Percentiles rank a stretch among this genome's conserved stretches.
phyloP scores from a whole-genome alignment of 768 basidiomycete genomes.

The Lactarius vividus region DNA sequence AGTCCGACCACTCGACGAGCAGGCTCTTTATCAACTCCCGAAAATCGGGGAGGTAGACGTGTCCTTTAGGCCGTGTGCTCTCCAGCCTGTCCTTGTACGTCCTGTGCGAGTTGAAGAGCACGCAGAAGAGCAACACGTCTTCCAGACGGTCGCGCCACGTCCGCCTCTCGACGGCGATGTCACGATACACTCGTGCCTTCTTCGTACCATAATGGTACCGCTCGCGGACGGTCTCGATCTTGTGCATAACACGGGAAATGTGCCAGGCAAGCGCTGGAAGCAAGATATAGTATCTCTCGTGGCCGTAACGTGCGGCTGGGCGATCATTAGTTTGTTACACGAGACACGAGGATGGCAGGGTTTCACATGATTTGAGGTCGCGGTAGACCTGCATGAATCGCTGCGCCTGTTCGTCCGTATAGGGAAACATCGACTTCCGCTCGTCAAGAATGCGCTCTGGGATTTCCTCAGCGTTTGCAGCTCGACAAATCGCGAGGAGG shows the following conservation, averaged over 20 bases:
- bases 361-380: slow-evolving; percentile 14
- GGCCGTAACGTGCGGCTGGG: slow-evolving; percentile 1
- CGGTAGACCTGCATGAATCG: slow-evolving; percentile 19
- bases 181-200: slow-evolving; percentile 14
- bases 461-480: background rate
- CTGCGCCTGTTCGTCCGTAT: slow-evolving; percentile 16
- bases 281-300: background rate
- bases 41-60: slow-evolving; percentile 16
- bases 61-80: slow-evolving; percentile 12
- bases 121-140: slow-evolving; percentile 11
- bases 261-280: slow-evolving; percentile 18
- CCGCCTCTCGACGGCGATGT: slow-evolving; percentile 10
- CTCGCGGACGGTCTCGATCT: slow-evolving; percentile 14
- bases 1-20: slow-evolving; percentile 19
- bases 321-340: background rate
- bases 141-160: slow-evolving; percentile 4
- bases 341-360: background rate
- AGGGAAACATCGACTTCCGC: slow-evolving; percentile 18
- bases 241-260: slow-evolving; percentile 17
- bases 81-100: slow-evolving; percentile 10
- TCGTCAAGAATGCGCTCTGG: slow-evolving; percentile 17
- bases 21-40: slow-evolving; percentile 6
- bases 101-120: slow-evolving; percentile 13
- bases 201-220: slow-evolving; percentile 15
- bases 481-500: background rate